phyloP scores from a whole-genome alignment of 2,329 filamentous ascomycete species.

The Neonectria ditissima region DNA sequence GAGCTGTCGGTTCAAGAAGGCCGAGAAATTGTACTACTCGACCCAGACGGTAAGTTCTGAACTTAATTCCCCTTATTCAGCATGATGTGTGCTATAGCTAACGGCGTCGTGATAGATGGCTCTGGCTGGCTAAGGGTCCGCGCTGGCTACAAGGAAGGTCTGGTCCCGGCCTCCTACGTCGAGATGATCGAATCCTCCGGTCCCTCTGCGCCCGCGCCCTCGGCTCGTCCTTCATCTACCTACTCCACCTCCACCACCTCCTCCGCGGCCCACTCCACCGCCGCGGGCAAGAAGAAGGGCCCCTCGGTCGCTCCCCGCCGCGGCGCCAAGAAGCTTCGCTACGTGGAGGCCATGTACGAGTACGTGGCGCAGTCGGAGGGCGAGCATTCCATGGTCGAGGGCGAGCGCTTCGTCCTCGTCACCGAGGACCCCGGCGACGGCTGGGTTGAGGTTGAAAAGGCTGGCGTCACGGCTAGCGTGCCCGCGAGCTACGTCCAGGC shows the following conservation, averaged over 20 bases:
- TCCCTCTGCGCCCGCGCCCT: conserved; percentile 55
- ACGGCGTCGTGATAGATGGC: conserved; percentile 72
- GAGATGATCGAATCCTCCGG: conserved; percentile 67
- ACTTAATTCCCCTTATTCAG: not conserved
- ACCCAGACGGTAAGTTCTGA: conserved; percentile 82
- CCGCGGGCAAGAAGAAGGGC: conserved; percentile 80
- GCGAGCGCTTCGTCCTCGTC: conserved; percentile 91
- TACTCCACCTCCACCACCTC: conserved; percentile 76
- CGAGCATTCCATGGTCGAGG: conserved; percentile 91
- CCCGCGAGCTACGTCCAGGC: conserved; percentile 93
- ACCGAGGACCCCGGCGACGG: conserved; percentile 91
- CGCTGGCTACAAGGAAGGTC: conserved; percentile 78
- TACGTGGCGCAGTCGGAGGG: conserved; percentile 87
- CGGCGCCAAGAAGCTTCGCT: conserved; percentile 92
- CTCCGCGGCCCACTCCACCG: conserved; percentile 48
- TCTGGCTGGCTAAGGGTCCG: conserved; percentile 92
- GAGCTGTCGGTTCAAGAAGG: conserved; percentile 86
- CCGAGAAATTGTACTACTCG: conserved; percentile 80
- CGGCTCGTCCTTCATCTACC: conserved; percentile 75
- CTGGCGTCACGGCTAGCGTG: conserved; percentile 86
- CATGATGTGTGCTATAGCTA: conserved; percentile 18
- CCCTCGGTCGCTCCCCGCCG: conserved; percentile 91
- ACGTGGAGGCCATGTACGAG: conserved; percentile 93
- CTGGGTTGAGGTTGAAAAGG: conserved; percentile 97
- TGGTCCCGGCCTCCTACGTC: conserved; percentile 89